Base-by-base conservation (phyloP, 805 yeast species). In the Nakazawaea holstii region DNA sequence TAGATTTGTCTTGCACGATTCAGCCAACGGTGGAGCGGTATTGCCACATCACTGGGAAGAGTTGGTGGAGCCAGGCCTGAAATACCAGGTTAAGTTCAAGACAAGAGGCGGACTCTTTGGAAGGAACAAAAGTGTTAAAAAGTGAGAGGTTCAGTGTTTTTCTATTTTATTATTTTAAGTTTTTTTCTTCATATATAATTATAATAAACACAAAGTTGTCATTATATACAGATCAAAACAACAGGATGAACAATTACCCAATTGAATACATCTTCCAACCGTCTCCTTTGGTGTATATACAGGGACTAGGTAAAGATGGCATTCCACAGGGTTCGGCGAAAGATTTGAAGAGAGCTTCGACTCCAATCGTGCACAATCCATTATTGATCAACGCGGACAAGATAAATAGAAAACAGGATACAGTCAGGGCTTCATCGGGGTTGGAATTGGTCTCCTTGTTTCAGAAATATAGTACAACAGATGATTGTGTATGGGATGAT, bases 201-300 rank as follows among this genome's bases (percentile, higher is more conserved):
- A 20, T 20, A 20, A 20, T 20, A 20, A 20, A 20, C 24, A 20
- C 24, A 20, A 20, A 20, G 24, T 20, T 20, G 24, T 20, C 24
- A 20, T 20, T 20, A 3, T 20, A 20, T 20, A 20, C 5, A 20
- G 24, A 20, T 15, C 10, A 36, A 7, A 17, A 14, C 28, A 11
- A 6, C 7, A 27, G 13, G 41, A 72, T 72, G 77, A 73, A 72
- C 42, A 53, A 64, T 10, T 71, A 67, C 49, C 72, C 72, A 4
- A 38, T 52, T 0, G 68, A 66, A 37, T 52, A 62, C 33, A 59
- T 68, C 1, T 45, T 62, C 1, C 59, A 70, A 27, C 54, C 64
- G 40, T 59, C 69, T 0, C 78, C 78, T 0, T 52, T 73, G 44
- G 67, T 73, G 20, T 55, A 66, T 1, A 51, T 73, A 2, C 78